phyloP scores from a whole-genome alignment of 495 filamentous ascomycete genomes.

The Extremus antarcticus region DNA sequence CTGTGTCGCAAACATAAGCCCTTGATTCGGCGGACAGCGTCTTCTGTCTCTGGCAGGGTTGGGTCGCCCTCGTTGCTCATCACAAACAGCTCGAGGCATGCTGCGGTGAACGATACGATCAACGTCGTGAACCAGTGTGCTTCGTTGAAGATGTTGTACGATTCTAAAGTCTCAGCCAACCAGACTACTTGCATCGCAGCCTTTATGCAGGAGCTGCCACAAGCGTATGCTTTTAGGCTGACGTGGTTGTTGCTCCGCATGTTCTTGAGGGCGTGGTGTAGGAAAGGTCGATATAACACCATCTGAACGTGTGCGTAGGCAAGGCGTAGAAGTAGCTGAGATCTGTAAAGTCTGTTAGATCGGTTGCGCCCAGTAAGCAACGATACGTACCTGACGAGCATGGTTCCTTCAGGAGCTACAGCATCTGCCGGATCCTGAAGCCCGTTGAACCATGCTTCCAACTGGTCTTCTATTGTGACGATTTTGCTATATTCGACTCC shows the following conservation, averaged over 20 bases:
- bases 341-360: too few species aligned
- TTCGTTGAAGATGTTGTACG: slow-evolving; percentile 11
- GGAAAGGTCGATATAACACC: slow-evolving; percentile 15
- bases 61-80: slow-evolving; percentile 10
- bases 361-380: too few species aligned
- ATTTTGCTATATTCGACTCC: slow-evolving; percentile 17
- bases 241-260: neutral
- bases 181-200: slow-evolving; percentile 18
- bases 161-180: slow-evolving; percentile 10
- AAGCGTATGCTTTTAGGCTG: slow-evolving; percentile 15
- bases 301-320: slow-evolving; percentile 10
- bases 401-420: neutral
- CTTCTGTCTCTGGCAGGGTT: slow-evolving; percentile 10
- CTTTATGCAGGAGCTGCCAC: slow-evolving; percentile 15
- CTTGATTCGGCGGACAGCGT: slow-evolving; percentile 9
- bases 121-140: slow-evolving; percentile 12
- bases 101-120: slow-evolving; percentile 8
- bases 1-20: slow-evolving; percentile 8
- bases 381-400: slow-evolving; percentile 1
- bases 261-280: slow-evolving; percentile 13
- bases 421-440: neutral
- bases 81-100: slow-evolving; percentile 11
- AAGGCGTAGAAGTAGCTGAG: slow-evolving; percentile 12
- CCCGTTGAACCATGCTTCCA: slow-evolving; percentile 10
- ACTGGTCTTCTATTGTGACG: slow-evolving; percentile 6